Conservation (phyloP, 2,329 filamentous ascomycete genomes). For the Pyricularia grisea region DNA sequence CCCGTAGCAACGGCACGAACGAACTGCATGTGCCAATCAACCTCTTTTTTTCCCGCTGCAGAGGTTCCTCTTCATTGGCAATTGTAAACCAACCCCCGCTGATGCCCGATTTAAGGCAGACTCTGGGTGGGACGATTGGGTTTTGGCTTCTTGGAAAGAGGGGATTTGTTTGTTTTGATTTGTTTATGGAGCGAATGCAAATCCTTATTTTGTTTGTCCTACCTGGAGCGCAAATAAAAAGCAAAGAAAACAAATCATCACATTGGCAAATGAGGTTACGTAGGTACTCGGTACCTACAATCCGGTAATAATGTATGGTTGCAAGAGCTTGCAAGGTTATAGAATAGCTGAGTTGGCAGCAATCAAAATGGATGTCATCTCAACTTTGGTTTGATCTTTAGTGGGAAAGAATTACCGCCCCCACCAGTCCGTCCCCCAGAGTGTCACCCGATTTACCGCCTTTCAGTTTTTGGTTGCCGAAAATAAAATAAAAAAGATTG, state of each 20-base stretch:
- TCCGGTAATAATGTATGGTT: background rate
- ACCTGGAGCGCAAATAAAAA: background rate
- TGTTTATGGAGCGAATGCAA: background rate
- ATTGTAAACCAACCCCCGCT: background rate
- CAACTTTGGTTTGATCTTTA: background rate
- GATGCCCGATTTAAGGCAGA: background rate
- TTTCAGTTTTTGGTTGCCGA: background rate
- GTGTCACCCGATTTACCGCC: background rate
- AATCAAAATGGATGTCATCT: background rate
- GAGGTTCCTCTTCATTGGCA: background rate
- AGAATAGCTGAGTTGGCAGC: background rate
- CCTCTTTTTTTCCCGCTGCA: background rate
- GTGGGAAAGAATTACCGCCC: background rate
- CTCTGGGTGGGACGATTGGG: background rate
- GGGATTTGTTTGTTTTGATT: background rate
- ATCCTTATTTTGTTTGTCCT: background rate
- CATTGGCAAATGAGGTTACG: too few relatives aligned
- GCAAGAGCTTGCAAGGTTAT: background rate
- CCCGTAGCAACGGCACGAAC: background rate
- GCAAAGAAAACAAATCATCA: background rate
- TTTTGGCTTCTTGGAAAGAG: background rate
- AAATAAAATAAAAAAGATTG: background rate
- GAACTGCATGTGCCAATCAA: background rate
- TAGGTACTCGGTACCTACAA: too few relatives aligned
- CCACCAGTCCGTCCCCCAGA: background rate